Base-by-base conservation (phyloP, 140 eudicot genomes). In the Stevia rebaudiana region DNA sequence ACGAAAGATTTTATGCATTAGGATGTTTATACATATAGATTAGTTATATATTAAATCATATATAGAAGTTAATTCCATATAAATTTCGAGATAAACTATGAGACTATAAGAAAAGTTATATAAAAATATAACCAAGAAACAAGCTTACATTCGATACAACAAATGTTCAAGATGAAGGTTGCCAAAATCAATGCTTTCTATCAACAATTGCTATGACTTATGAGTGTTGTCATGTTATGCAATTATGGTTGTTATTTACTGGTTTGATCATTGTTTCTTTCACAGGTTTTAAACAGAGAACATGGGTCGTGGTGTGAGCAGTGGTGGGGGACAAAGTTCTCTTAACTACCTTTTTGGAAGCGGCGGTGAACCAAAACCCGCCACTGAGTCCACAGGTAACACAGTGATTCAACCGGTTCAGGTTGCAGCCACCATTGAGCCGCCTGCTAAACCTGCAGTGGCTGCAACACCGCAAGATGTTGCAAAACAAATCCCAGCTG, bases 281-380 rank as follows among this genome's bases (percentile, higher is more conserved):
- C 41, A 62, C 17, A 61, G 18, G 49, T 30, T 70, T 1, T 43
- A 71, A 59, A 71, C 54, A 42, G 68, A 23, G 36, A 66, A 74
- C 54, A 84, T 80, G 90, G 94, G 94, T 12, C 89, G 94, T 68
- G 94, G 94, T 67, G 89, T 82, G 47, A 85, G 94, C 84, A 74
- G 82, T 65, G 89, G 94, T 41, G 94, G 94, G n/a, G 94, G 94
- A n/a, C 33, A 28, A 4, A 28, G 33, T 28, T 28, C 33, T 28
- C 33, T 28, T 1, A 28, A 8, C 88, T 28, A 28, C 79, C 94
- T 86, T 28, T 86, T 86, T 72, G 94, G 89, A 63, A 70, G 82
- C n/a, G 82, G 81, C 10, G 86, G 70, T 55, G 79, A 80, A 41
- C 81, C 86, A 54, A 80, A 79, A 44, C 68, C 85, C 4, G 49